phyloP scores from a whole-genome alignment of 1,284 basidiomycete species.

The Rhodotorula glutinis region DNA sequence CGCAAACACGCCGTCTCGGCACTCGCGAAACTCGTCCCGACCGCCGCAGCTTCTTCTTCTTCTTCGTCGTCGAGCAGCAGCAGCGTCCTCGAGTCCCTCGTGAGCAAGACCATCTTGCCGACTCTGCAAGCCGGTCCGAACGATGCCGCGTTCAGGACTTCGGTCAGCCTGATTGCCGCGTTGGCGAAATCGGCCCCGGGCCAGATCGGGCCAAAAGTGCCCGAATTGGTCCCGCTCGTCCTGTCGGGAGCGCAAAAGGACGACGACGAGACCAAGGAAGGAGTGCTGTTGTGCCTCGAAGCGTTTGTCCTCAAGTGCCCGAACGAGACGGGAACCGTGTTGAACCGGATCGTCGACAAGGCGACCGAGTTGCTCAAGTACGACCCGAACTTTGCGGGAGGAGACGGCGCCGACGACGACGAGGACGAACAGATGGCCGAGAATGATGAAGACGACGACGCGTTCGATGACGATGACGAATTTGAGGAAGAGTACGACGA shows the following conservation, averaged over 20 bases:
- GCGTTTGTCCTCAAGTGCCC: constrained; percentile 78
- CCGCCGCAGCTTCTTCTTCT: constrained; percentile 2
- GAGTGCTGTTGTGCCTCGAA: constrained; percentile 76
- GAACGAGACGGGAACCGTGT: constrained; percentile 69
- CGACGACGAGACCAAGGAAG: constrained; percentile 76
- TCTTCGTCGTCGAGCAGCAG: not conserved
- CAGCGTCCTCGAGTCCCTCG: constrained; percentile 18
- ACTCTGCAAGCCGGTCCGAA: constrained; percentile 27
- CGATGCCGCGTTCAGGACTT: constrained; percentile 68
- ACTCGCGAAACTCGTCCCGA: constrained; percentile 48
- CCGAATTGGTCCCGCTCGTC: constrained; percentile 64
- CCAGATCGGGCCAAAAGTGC: constrained; percentile 61
- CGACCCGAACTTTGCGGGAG: constrained; percentile 80
- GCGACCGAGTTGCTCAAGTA: constrained; percentile 68
- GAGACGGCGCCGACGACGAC: constrained; percentile 67
- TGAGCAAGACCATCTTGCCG: constrained; percentile 21
- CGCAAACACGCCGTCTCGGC: constrained; percentile 86
- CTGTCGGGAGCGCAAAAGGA: constrained; percentile 64
- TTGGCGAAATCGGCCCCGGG: constrained; percentile 61
- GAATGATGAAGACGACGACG: constrained; percentile 48
- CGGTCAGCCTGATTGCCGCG: constrained; percentile 73
- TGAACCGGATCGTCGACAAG: constrained; percentile 65
- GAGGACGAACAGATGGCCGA: constrained; percentile 52
- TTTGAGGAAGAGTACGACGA: constrained; percentile 88
- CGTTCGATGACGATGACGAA: constrained; percentile 61